Evolutionary conservation across 78 protist species (phyloP), one percentile per base, ranked within the genome.

Genomic region (Acrasis kona): DNA sequence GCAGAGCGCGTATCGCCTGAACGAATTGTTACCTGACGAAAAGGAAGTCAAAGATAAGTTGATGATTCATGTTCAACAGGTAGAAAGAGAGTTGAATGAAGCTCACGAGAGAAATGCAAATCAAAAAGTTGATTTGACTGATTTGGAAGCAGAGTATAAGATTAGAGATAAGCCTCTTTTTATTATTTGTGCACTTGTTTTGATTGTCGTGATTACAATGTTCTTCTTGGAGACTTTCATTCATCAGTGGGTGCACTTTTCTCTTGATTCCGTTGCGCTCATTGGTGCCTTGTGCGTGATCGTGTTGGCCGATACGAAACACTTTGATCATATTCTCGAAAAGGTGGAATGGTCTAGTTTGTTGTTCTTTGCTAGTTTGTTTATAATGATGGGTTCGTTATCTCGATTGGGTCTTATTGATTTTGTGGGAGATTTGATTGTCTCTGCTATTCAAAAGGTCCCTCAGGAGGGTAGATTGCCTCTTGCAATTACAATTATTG

Each of bases 331-430:
- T 28, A 2, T 77, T 1, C 61, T 84, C 19, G 64, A 4, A n/a
- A 10, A 3, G 28, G 87, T 88, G 7, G 93, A 89, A 58, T 89
- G 93, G 93, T 68, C 30, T 65, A 85, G 82, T 41, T 68, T 86
- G 0, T 64, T 86, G 42, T 85, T 85, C 81, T 85, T 85, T 72
- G 77, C 67, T 10, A 74, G 69, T 5, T 76, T 85, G 41, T 81
- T 76, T 73, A 36, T 85, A 9, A 39, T 85, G 28, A 37, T 81
- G 42, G 73, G 64, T 41, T 81, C 70, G 10, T n/a, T 83, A 19
- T 38, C 61, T 4, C 77, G 72, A 75, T 64, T 88, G 31, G 87
- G 92, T 10, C 87, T 88, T 40, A 74, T 85, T 34, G 41, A 36
- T 7, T 74, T 9, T 38, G 29, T 87, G 12, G 92, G 87, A 41